Conservation (phyloP, 176 grass and related monocot species). For the Bolboschoenus planiculmis region DNA sequence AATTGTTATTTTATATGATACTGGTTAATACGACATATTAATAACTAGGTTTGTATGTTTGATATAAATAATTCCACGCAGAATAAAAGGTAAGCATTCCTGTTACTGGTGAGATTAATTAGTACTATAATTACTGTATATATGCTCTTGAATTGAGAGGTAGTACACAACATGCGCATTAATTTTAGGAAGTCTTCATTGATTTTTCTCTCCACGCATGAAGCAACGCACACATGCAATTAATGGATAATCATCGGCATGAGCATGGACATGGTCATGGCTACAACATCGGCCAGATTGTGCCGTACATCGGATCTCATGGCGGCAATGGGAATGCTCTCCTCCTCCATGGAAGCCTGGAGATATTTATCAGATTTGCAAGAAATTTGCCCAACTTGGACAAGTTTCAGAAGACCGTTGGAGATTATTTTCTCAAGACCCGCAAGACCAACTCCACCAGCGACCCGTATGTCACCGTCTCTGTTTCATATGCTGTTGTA, state of each 20-base stretch:
- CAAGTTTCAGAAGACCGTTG: constrained; percentile 62
- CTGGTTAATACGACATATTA: no score
- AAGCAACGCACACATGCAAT: not conserved
- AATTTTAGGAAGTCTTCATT: not conserved
- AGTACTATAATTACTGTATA: no score
- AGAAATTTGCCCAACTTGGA: constrained; percentile 73
- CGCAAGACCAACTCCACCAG: constrained; percentile 51
- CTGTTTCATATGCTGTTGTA: constrained; percentile 36
- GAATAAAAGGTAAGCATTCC: not conserved
- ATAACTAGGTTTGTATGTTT: no score
- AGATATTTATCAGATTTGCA: constrained; percentile 58
- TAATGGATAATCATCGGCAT: not conserved
- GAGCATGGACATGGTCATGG: not conserved
- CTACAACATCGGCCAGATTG: not conserved
- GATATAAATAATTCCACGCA: no score
- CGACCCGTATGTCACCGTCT: constrained; percentile 70
- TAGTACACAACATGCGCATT: not conserved
- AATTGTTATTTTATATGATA: no score
- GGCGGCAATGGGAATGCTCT: constrained; percentile 37
- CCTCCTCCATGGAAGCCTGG: constrained; percentile 76
- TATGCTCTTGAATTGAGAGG: not conserved
- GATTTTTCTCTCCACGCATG: not conserved
- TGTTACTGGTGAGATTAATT: no score
- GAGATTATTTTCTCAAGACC: constrained; percentile 37
- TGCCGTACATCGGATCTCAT: constrained; percentile 11